Evolutionary conservation across 2,329 filamentous ascomycete genomes (phyloP).

Genomic region (Diaporthe nobilis): DNA sequence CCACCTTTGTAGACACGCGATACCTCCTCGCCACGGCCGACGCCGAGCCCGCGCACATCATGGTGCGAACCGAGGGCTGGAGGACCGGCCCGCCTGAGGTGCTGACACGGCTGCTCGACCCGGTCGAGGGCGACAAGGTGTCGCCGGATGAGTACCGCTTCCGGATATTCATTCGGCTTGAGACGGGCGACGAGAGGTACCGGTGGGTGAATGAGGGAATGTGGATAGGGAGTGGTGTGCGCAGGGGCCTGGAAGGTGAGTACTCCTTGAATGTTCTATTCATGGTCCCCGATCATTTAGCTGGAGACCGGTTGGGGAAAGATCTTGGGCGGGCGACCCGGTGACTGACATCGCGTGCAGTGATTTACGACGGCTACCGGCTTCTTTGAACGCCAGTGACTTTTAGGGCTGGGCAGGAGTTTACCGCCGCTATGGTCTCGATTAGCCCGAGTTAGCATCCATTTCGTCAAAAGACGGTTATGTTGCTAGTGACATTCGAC

Average conservation of each 20-base stretch:
- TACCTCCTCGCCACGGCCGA: slow-evolving; percentile 42
- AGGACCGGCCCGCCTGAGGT: slow-evolving; percentile 43
- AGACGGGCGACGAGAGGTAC: slow-evolving; percentile 40
- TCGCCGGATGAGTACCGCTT: slow-evolving; percentile 37
- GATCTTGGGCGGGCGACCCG: not conserved
- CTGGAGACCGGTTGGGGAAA: too few relatives aligned
- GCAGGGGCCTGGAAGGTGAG: slow-evolving; percentile 40
- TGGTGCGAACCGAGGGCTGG: slow-evolving; percentile 44
- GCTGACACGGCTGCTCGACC: slow-evolving; percentile 40
- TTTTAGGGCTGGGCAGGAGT: too few relatives aligned
- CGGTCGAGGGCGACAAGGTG: slow-evolving; percentile 41
- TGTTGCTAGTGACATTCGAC: not conserved
- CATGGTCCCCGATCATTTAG: too few relatives aligned
- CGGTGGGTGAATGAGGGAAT: slow-evolving; percentile 35
- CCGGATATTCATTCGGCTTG: slow-evolving; percentile 35
- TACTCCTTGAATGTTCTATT: not conserved
- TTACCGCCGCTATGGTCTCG: not conserved
- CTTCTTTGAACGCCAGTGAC: slow-evolving; percentile 13
- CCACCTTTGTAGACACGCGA: slow-evolving; percentile 43
- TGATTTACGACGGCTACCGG: slow-evolving; percentile 37
- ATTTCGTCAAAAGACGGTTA: not conserved
- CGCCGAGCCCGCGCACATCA: slow-evolving; percentile 42
- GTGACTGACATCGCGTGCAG: not conserved
- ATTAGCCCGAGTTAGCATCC: too few relatives aligned
- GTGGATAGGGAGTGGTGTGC: slow-evolving; percentile 40